These are phyloP conservation scores for Podaxis sp. DNA, from an alignment of 768 basidiomycete genomes.

Conservation along the genomic window DNA sequence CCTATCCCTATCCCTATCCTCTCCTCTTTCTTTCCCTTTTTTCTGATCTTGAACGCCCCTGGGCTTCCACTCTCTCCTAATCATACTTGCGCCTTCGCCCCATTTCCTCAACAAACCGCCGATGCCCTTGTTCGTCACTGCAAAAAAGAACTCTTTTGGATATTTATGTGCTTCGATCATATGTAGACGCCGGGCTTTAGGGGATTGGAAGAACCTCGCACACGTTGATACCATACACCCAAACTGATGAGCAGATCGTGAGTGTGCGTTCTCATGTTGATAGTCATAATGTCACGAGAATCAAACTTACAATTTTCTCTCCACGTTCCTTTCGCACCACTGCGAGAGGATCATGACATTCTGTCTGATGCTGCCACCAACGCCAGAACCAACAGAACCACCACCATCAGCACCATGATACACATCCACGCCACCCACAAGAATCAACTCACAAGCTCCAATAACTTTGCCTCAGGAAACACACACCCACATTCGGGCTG, in stretches of 20 bases:
- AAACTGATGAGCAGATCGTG: slow-evolving; percentile 42
- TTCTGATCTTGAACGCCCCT: slow-evolving; percentile 15
- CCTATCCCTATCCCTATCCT: slow-evolving; percentile 18
- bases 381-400: not conserved
- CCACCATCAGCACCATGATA: not conserved
- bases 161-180: slow-evolving; percentile 79
- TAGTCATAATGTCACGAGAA: not conserved
- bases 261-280: slow-evolving; percentile 11
- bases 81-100: slow-evolving; percentile 81
- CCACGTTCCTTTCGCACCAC: slow-evolving; percentile 72
- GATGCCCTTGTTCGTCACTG: slow-evolving; percentile 87
- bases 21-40: slow-evolving; percentile 3
- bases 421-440: slow-evolving; percentile 1
- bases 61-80: slow-evolving; percentile 68
- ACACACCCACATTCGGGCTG: slow-evolving; percentile 66
- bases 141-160: slow-evolving; percentile 88
- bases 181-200: slow-evolving; percentile 75
- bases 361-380: slow-evolving; percentile 63
- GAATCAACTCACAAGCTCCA: slow-evolving; percentile 66
- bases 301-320: slow-evolving; percentile 71
- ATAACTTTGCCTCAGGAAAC: slow-evolving; percentile 76
- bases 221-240: slow-evolving; percentile 69
- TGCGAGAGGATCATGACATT: slow-evolving; percentile 87
- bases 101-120: slow-evolving; percentile 74
- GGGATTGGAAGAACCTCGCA: slow-evolving; percentile 57